A percentile compares a stretch with the other conserved stretches of the same genome.
Evolutionary conservation across 805 yeast genomes (phyloP).

Genomic region (Ogataea paraovalis): DNA sequence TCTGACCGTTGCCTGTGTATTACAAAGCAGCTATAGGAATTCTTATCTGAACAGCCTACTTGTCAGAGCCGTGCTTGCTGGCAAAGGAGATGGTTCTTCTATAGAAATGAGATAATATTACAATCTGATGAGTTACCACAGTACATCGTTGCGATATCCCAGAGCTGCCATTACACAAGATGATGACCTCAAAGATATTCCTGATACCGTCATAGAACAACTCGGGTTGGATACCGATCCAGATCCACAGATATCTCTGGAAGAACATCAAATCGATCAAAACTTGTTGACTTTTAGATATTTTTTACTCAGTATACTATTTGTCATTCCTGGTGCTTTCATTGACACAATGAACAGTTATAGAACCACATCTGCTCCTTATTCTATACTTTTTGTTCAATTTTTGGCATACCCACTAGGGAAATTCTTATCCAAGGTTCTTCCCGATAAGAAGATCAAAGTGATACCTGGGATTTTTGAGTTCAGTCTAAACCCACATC

Average conservation of each 20-base stretch:
- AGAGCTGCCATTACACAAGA: not conserved
- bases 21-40: not conserved
- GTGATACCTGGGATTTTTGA: slow-evolving; percentile 6
- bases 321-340: slow-evolving; percentile 38
- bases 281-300: slow-evolving; percentile 34
- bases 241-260: not conserved
- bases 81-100: too few relatives aligned
- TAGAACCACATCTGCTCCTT: slow-evolving; percentile 39
- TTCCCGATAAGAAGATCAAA: slow-evolving; percentile 32
- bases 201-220: slow-evolving; percentile 31
- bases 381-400: slow-evolving; percentile 50
- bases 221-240: slow-evolving; percentile 23
- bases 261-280: slow-evolving; percentile 23
- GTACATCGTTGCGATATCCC: too few relatives aligned
- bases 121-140: too few relatives aligned
- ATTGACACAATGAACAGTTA: slow-evolving; percentile 36
- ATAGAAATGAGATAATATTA: too few relatives aligned
- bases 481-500: slow-evolving; percentile 47
- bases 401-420: slow-evolving; percentile 46
- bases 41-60: too few relatives aligned
- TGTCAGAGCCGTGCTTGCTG: too few relatives aligned
- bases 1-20: not conserved
- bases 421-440: slow-evolving; percentile 37
- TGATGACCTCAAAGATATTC: slow-evolving; percentile 29
- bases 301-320: slow-evolving; percentile 32